These are phyloP conservation scores for Cucurbita argyrosperma DNA, from an alignment of 306 rosid species.

Conservation along the genomic window DNA sequence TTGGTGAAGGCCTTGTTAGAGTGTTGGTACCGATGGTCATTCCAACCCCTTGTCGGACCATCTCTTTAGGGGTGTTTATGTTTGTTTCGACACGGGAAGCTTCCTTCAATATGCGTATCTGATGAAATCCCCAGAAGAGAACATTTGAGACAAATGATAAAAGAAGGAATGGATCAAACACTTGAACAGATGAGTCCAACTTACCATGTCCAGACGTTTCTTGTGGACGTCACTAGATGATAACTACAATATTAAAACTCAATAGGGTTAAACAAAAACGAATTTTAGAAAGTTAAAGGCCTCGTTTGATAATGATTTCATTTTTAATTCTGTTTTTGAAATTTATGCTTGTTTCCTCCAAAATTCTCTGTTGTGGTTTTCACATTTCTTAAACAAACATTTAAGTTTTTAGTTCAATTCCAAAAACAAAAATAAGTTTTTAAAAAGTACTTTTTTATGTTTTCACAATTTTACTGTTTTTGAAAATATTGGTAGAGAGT, in stretches of 20 bases:
- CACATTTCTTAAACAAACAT: too few species aligned
- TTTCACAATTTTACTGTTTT: too few species aligned
- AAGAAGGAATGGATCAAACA: conserved; percentile 11
- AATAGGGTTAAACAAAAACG: conserved; percentile 5
- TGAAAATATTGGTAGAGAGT: too few species aligned
- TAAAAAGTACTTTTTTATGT: too few species aligned
- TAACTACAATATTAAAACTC: conserved; percentile 37
- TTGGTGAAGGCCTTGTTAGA: conserved; percentile 13
- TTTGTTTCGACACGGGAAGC: conserved; percentile 39
- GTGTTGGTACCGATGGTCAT: conserved; percentile 46
- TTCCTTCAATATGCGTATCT: conserved; percentile 69
- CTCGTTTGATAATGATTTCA: too few species aligned
- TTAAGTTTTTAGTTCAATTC: too few species aligned
- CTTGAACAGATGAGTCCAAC: conserved; percentile 13
- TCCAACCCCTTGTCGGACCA: conserved; percentile 53
- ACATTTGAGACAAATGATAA: not conserved
- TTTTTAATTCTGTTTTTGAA: too few species aligned
- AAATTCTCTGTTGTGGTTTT: too few species aligned
- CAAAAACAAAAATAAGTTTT: too few species aligned
- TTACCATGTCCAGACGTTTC: conserved; percentile 72
- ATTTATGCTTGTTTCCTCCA: too few species aligned
- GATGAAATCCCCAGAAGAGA: conserved; percentile 15
- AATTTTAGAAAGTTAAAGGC: not conserved
- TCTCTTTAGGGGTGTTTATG: conserved; percentile 43
- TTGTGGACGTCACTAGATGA: conserved; percentile 50